These are phyloP conservation scores for Cercophora samala DNA, from an alignment of 495 filamentous ascomycete species.

Conservation along the genomic window DNA sequence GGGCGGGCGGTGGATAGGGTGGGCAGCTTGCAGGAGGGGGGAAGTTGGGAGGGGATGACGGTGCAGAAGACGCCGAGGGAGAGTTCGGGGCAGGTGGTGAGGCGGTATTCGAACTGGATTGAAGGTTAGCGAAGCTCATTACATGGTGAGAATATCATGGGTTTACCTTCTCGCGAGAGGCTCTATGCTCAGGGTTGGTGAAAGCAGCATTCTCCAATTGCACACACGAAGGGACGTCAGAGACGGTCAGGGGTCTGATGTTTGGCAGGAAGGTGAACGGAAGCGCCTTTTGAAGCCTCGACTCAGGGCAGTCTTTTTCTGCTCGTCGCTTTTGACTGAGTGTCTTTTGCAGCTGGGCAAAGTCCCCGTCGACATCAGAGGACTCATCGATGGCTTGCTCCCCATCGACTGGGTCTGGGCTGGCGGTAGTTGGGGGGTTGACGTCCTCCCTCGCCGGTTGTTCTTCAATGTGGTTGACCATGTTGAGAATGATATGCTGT, in stretches of 20 bases:
- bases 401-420: not conserved
- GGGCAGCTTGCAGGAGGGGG: constrained; percentile 44
- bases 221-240: constrained; percentile 74
- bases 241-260: constrained; percentile 64
- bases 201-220: constrained; percentile 74
- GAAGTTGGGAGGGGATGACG: constrained; percentile 42
- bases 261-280: constrained; percentile 52
- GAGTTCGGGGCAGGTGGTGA: constrained; percentile 73
- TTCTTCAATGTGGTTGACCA: not conserved
- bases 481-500: not conserved
- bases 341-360: constrained; percentile 30
- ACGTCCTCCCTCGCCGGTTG: not conserved
- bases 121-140: constrained; percentile 7
- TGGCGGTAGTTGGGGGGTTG: not conserved
- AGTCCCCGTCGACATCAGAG: constrained; percentile 36
- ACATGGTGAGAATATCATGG: constrained; percentile 1
- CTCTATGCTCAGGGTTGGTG: constrained; percentile 62
- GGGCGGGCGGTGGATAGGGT: constrained; percentile 46
- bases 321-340: constrained; percentile 32
- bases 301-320: constrained; percentile 29
- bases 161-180: constrained; percentile 75
- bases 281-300: constrained; percentile 28
- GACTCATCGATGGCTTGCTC: constrained; percentile 36
- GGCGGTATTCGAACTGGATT: constrained; percentile 80
- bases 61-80: constrained; percentile 76